phyloP scores from a whole-genome alignment of 306 rosid genomes.

The Crotalaria pallida region DNA sequence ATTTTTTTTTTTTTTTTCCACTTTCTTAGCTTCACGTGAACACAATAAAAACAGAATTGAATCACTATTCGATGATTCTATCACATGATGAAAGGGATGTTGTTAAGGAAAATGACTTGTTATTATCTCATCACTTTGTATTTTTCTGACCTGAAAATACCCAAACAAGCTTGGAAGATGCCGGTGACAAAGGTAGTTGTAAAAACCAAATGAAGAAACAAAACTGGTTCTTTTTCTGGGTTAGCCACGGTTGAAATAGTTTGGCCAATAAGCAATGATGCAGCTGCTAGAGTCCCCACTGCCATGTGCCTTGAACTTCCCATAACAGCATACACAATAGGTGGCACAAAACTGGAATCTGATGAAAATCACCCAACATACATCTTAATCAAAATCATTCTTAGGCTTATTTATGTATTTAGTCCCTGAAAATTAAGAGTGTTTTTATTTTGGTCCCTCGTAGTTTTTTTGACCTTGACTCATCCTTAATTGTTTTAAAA shows the following conservation, averaged over 20 bases:
- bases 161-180: constrained; percentile 47
- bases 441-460: too few relatives aligned
- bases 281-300: constrained; percentile 81
- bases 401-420: too few relatives aligned
- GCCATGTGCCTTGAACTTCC: constrained; percentile 87
- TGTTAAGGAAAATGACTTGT: constrained; percentile 1
- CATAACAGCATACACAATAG: constrained; percentile 59
- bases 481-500: too few relatives aligned
- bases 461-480: too few relatives aligned
- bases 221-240: constrained; percentile 24
- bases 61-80: background rate
- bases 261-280: constrained; percentile 53
- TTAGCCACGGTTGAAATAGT: constrained; percentile 35
- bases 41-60: background rate
- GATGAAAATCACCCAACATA: background rate
- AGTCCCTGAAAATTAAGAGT: too few relatives aligned
- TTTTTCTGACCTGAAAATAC: constrained; percentile 54
- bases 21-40: background rate
- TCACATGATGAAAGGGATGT: background rate
- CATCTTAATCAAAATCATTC: background rate
- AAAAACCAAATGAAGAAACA: constrained; percentile 59
- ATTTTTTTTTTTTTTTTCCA: background rate
- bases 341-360: constrained; percentile 89
- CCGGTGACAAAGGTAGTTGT: constrained; percentile 73
- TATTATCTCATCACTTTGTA: background rate